Evolutionary conservation across 441 rosid species (phyloP).

Genomic region (Erysimum cheiri): DNA sequence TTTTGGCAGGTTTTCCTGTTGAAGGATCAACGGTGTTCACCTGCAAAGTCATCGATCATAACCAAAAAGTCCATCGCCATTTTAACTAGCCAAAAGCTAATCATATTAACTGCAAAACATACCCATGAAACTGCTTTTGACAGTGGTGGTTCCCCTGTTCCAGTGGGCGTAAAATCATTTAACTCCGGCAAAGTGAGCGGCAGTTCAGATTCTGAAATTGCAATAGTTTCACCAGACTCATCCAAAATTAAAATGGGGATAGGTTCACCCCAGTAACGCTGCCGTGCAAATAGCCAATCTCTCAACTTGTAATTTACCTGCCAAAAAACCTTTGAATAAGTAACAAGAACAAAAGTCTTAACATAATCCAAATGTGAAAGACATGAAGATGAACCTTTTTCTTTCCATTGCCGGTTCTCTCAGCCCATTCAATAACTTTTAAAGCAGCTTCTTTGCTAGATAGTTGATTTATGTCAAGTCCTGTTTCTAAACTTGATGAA

Average conservation of each 20-base stretch:
- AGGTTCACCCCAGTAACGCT: slow-evolving; percentile 99
- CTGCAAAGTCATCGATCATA: slow-evolving; percentile 47
- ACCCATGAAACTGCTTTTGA: slow-evolving; percentile 91
- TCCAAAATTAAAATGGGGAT: slow-evolving; percentile 84
- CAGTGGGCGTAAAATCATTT: slow-evolving; percentile 93
- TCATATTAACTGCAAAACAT: slow-evolving; percentile 29
- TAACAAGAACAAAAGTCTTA: slow-evolving; percentile 23
- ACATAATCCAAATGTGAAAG: slow-evolving; percentile 18
- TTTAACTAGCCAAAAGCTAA: neutral
- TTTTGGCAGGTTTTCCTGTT: slow-evolving; percentile 76
- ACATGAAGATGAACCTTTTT: slow-evolving; percentile 63
- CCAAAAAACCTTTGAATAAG: slow-evolving; percentile 36
- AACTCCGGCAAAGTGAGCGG: slow-evolving; percentile 90
- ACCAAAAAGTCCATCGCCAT: slow-evolving; percentile 10
- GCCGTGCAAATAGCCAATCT: slow-evolving; percentile 99
- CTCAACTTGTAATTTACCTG: slow-evolving; percentile 95
- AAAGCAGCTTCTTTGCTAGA: slow-evolving; percentile 71
- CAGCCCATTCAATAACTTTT: slow-evolving; percentile 85
- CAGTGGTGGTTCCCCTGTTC: slow-evolving; percentile 95
- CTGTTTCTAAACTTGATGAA: slow-evolving; percentile 63
- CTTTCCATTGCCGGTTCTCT: slow-evolving; percentile 78
- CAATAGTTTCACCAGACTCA: slow-evolving; percentile 69
- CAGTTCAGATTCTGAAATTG: slow-evolving; percentile 76
- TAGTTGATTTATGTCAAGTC: slow-evolving; percentile 86
- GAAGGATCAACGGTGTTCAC: slow-evolving; percentile 66